Evolutionary conservation across 176 grass and related monocot genomes (phyloP).

Genomic region (Metroxylon sagu): DNA sequence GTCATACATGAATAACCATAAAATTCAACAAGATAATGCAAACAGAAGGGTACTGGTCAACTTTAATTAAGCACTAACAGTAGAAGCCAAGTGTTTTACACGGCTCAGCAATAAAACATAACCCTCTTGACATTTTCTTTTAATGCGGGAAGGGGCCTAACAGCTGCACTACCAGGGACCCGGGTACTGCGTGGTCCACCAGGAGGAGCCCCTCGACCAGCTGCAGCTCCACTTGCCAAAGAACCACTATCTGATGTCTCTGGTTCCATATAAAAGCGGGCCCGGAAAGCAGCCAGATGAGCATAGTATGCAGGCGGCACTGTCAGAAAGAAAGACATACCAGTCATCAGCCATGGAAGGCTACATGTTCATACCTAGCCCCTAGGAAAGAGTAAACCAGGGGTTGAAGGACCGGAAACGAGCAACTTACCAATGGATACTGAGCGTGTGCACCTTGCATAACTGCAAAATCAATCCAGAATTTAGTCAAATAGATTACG

Average conservation of each 20-base stretch:
- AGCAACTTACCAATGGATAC: constrained; percentile 8
- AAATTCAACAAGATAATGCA: too few species aligned
- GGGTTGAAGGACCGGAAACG: too few species aligned
- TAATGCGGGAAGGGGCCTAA: constrained; percentile 1
- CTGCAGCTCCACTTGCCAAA: constrained; percentile 1
- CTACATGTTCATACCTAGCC: too few species aligned
- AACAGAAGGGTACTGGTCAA: too few species aligned
- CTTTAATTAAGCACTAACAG: too few species aligned
- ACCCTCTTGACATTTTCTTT: constrained; percentile 19
- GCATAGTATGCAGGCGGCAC: constrained; percentile 14
- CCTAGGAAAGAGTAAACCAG: too few species aligned
- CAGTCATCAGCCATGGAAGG: background rate
- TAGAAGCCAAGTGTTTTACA: too few species aligned
- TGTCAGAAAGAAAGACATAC: background rate
- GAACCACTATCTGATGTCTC: constrained; percentile 12
- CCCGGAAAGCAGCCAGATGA: constrained; percentile 10
- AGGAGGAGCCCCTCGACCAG: background rate
- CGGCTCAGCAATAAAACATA: constrained; percentile 15
- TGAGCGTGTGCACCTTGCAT: constrained; percentile 11
- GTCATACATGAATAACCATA: too few species aligned
- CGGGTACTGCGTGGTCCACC: background rate
- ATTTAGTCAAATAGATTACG: too few species aligned
- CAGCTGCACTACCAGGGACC: background rate
- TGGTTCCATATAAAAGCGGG: constrained; percentile 19
- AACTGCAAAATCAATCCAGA: constrained; percentile 1